These are phyloP conservation scores for Cyclostephanos tholiformis DNA, from an alignment of 108 stramenopile genomes.

Conservation along the genomic window DNA sequence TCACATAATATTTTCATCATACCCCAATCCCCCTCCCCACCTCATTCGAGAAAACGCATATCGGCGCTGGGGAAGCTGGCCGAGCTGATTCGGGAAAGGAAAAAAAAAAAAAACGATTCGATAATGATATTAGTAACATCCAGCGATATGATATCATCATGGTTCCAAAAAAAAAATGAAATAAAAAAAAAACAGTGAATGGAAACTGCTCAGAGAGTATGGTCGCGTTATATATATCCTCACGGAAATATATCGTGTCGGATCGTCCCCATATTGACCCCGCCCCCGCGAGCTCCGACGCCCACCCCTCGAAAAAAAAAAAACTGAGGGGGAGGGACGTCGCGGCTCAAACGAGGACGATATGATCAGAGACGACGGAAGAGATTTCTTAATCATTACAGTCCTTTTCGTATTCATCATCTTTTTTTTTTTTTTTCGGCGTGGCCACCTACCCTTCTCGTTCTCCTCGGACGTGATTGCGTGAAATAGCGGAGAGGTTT, in stretches of 20 bases:
- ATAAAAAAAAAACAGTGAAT: background rate
- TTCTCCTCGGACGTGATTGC: too few relatives aligned
- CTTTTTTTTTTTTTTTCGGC: too few relatives aligned
- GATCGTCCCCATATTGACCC: background rate
- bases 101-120: background rate
- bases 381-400: conserved; percentile 2
- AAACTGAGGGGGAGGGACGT: background rate
- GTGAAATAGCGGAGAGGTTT: too few relatives aligned
- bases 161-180: background rate
- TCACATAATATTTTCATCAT: too few relatives aligned
- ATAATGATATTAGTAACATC: background rate
- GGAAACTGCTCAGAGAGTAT: conserved; percentile 16
- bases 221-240: conserved; percentile 10
- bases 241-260: background rate
- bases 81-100: too few relatives aligned
- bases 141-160: too few relatives aligned
- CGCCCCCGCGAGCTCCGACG: background rate
- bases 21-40: too few relatives aligned
- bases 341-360: conserved; percentile 12
- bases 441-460: too few relatives aligned
- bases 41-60: too few relatives aligned
- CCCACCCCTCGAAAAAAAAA: background rate
- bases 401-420: background rate
- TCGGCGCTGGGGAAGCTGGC: too few relatives aligned
- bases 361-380: conserved; percentile 2